Evolutionary conservation across 176 grass and related monocot genomes (phyloP).

Genomic region (Chrysopogon serrulatus): DNA sequence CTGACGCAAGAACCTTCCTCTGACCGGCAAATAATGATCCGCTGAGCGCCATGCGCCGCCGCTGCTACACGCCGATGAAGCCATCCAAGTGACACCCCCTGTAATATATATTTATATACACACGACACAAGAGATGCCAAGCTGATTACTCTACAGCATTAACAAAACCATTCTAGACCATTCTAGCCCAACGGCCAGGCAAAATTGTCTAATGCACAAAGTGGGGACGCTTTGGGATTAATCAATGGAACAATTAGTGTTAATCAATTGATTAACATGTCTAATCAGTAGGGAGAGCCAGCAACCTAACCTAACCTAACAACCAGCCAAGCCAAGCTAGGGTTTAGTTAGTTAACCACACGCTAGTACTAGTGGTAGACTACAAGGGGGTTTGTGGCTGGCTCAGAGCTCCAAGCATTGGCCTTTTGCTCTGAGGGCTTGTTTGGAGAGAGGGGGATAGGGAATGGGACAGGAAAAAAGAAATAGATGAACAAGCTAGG

Average conservation of each 20-base stretch:
- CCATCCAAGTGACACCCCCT: conserved; percentile 1
- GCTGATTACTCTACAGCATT: conserved; percentile 17
- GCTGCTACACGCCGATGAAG: neutral
- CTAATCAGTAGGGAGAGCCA: neutral
- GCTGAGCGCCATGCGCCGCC: neutral
- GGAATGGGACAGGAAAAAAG: too few species aligned
- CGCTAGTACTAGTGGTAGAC: neutral
- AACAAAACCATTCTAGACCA: neutral
- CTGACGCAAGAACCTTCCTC: conserved; percentile 41
- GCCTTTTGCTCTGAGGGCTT: conserved; percentile 22
- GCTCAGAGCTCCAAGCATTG: conserved; percentile 60
- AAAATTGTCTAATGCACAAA: conserved; percentile 11
- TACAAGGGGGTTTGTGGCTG: conserved; percentile 34
- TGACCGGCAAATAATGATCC: neutral
- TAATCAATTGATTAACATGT: neutral
- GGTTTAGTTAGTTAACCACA: conserved; percentile 12
- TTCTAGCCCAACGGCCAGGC: neutral
- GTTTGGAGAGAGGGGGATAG: too few species aligned
- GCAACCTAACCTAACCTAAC: neutral
- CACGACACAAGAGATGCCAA: conserved; percentile 18
- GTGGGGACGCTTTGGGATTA: neutral
- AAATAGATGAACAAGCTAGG: too few species aligned
- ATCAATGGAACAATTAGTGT: neutral
- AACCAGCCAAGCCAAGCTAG: neutral
- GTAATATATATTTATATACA: neutral